These are phyloP conservation scores for Lentinula detonsa DNA, from an alignment of 768 basidiomycete genomes.

Conservation along the genomic window DNA sequence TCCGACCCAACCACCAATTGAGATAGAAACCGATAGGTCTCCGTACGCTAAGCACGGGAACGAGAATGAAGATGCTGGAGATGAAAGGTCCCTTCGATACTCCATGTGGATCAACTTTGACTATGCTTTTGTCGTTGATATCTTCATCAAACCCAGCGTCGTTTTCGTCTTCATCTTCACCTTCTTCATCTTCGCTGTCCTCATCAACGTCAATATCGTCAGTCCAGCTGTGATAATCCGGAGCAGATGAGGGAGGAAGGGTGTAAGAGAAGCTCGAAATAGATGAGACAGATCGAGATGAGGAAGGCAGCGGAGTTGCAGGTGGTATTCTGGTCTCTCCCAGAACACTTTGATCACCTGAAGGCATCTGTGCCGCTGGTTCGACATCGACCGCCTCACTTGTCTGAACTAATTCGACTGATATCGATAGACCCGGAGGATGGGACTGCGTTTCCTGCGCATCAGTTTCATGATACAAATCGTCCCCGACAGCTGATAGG, in stretches of 20 bases:
- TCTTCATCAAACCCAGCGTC: neutral
- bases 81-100: neutral
- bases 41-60: neutral
- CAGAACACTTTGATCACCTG: neutral
- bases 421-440: neutral
- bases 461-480: neutral
- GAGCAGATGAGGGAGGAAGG: neutral
- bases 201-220: neutral
- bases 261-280: neutral
- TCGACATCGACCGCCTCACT: neutral
- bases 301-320: neutral
- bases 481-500: neutral
- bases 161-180: neutral
- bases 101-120: neutral
- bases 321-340: neutral
- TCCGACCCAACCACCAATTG: neutral
- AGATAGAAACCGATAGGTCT: neutral
- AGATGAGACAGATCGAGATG: neutral
- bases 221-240: neutral
- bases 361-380: neutral
- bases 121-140: neutral
- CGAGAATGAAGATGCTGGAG: neutral
- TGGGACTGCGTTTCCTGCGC: neutral
- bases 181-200: neutral
- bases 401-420: neutral